Evolutionary conservation across 2,329 filamentous ascomycete genomes (phyloP).

Genomic region (Penicillium sp.): DNA sequence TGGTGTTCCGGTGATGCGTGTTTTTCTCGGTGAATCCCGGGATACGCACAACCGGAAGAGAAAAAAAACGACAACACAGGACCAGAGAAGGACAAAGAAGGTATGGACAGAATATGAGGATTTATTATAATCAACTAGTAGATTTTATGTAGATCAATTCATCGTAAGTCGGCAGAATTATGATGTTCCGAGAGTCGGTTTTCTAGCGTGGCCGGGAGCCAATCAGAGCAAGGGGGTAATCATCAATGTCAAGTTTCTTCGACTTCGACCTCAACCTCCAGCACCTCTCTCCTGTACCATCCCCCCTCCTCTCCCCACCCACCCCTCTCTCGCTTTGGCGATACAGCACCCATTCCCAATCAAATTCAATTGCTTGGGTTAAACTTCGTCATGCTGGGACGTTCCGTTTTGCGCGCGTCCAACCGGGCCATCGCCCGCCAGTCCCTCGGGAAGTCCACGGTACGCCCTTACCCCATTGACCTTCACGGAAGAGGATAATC

Average conservation of each 20-base stretch:
- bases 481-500: slow-evolving; percentile 31
- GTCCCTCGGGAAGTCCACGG: slow-evolving; percentile 72
- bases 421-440: slow-evolving; percentile 75
- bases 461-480: slow-evolving; percentile 56
- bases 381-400: slow-evolving; percentile 74
- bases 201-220: slow-evolving; percentile 34
- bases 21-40: slow-evolving; percentile 14
- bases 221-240: slow-evolving; percentile 42
- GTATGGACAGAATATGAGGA: not conserved
- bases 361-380: slow-evolving; percentile 36
- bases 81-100: not conserved
- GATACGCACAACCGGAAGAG: slow-evolving; percentile 1
- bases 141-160: not conserved
- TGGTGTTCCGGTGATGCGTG: slow-evolving; percentile 9
- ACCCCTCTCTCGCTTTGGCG: slow-evolving; percentile 34
- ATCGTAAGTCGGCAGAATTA: not conserved
- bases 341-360: slow-evolving; percentile 30
- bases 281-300: slow-evolving; percentile 35
- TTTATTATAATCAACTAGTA: not conserved
- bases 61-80: not conserved
- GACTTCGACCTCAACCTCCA: slow-evolving; percentile 38
- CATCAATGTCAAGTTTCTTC: slow-evolving; percentile 37
- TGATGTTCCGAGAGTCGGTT: slow-evolving; percentile 37
- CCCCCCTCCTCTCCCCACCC: slow-evolving; percentile 29
- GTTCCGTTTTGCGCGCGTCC: slow-evolving; percentile 87